Evolutionary conservation across 176 grass and related monocot species (phyloP).

Genomic region (Eragrostis curvula): DNA sequence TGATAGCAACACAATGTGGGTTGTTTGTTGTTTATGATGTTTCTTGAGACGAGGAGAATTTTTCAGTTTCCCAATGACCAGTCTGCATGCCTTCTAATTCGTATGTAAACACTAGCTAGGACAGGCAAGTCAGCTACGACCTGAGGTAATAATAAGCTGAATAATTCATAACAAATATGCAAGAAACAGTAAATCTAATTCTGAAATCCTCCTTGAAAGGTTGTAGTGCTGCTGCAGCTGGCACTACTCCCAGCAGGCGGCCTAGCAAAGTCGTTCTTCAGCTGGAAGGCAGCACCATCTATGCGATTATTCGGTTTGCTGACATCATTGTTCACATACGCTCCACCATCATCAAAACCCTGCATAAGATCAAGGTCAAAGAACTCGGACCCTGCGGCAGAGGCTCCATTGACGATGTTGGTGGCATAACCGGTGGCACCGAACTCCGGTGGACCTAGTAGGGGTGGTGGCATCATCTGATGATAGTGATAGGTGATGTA

Average conservation of each 20-base stretch:
- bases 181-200: neutral
- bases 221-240: neutral
- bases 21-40: neutral
- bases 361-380: neutral
- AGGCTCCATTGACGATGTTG: neutral
- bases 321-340: neutral
- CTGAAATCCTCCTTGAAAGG: conserved; percentile 12
- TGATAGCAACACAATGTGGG: neutral
- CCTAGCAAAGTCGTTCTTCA: neutral
- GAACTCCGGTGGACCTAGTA: neutral
- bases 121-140: neutral
- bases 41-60: neutral
- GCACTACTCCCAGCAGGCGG: neutral
- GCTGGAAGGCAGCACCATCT: neutral
- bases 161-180: neutral
- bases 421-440: neutral
- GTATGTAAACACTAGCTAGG: neutral
- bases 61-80: no score
- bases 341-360: neutral
- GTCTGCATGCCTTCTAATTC: neutral
- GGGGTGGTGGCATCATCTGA: no score
- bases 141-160: neutral
- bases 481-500: no score
- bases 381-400: neutral
- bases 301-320: neutral